Evolutionary conservation across 148 eudicot species (phyloP).

Genomic region (Simmondsia chinensis): DNA sequence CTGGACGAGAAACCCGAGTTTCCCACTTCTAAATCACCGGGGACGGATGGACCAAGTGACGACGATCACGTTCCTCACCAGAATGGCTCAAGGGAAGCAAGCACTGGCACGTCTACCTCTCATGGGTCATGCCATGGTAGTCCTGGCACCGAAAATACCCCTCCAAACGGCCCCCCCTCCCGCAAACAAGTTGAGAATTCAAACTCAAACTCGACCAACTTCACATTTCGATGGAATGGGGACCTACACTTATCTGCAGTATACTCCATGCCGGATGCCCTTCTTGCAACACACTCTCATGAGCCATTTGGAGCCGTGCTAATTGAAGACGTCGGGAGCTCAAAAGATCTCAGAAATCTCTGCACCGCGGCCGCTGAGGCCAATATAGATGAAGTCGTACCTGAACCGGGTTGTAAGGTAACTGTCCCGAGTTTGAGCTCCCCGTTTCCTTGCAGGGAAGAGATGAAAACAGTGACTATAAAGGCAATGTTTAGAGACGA

Average conservation of each 20-base stretch:
- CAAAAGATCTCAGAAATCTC: slow-evolving; percentile 54
- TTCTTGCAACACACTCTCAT: slow-evolving; percentile 21
- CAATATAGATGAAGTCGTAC: slow-evolving; percentile 25
- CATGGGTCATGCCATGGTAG: slow-evolving; percentile 71
- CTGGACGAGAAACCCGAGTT: slow-evolving; percentile 24
- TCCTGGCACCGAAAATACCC: slow-evolving; percentile 36
- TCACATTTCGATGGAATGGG: slow-evolving; percentile 20
- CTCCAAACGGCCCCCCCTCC: slow-evolving; percentile 26
- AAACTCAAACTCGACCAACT: too few relatives aligned
- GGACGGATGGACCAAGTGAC: slow-evolving; percentile 9
- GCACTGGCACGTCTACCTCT: slow-evolving; percentile 71
- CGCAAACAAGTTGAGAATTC: slow-evolving; percentile 26
- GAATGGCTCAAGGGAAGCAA: slow-evolving; percentile 52
- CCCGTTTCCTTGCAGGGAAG: slow-evolving; percentile 30
- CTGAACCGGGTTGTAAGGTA: slow-evolving; percentile 37
- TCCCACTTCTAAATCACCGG: slow-evolving; percentile 10
- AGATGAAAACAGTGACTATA: slow-evolving; percentile 51
- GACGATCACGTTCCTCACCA: slow-evolving; percentile 21
- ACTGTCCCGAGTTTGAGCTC: slow-evolving; percentile 20
- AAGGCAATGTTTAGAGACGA: slow-evolving; percentile 80
- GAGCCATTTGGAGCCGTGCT: slow-evolving; percentile 39
- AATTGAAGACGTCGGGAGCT: slow-evolving; percentile 63
- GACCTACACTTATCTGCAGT: slow-evolving; percentile 24
- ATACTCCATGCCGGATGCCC: slow-evolving; percentile 29
- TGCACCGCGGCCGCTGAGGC: slow-evolving; percentile 24